Base-by-base conservation (phyloP, 345 rosid genomes). In the Passiflora organensis region DNA sequence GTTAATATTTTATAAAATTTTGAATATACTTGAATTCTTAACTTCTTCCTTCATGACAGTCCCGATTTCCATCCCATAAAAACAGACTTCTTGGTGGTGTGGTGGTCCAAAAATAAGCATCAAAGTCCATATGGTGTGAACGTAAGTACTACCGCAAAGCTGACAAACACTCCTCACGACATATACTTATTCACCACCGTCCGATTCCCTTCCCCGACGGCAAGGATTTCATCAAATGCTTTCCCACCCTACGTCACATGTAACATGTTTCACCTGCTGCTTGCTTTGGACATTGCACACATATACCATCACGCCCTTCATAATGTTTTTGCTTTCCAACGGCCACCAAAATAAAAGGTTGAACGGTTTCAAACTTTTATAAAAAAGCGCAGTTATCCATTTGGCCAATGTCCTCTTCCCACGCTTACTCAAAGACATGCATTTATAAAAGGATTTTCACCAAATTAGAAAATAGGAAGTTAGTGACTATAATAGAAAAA, bases 271-370 rank as follows among this genome's bases (percentile, higher is more conserved):
- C 34, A 28, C 34, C 34, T 28, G 34, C 34, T 28, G 34, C 34
- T 28, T 28, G 8, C 34, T 28, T 28, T 28, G 34, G 34, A 28
- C 34, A 28, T 3, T 28, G 39, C 13, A 59, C 19, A 6, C 0
- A 41, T 22, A 22, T 19, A 38, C 48, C 18, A 11, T 6, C 15
- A 21, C 54, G 19, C 39, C 20, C 55, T 42, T 77, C 78, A 71
- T 61, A 57, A 65, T 55, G 28, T 55, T 67, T 28, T 68, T 68
- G 79, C 82, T 62, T 65, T 65, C 62, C 56, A 71, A 68, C 70
- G 65, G 63, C 76, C 67, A 36, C 56, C 54, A 38, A 38, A 43
- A 2, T 24, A 52, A 20, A 45, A 16, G 42, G 47, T 51, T 10
- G 54, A 66, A 63, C 61, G 20, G 67, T 66, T 66, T 55, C 69